phyloP scores from a whole-genome alignment of 2,329 filamentous ascomycete genomes.

The Xenoacremonium recifei region DNA sequence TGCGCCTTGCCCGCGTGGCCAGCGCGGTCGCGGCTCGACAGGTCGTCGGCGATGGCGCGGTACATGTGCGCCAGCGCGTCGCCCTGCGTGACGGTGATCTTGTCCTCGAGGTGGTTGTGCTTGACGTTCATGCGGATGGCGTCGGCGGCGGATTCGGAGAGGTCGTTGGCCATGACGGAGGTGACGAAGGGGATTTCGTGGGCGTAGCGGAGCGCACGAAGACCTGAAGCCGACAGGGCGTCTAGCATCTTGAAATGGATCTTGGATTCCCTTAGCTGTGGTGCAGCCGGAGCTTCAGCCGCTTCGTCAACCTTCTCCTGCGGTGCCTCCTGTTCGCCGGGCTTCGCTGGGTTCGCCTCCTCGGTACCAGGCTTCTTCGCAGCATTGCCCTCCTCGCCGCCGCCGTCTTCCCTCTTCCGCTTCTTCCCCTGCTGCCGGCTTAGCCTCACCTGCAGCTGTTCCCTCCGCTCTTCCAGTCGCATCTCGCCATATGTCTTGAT shows the following conservation, averaged over 20 bases:
- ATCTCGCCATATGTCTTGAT: slow-evolving; percentile 87
- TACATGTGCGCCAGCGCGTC: slow-evolving; percentile 96
- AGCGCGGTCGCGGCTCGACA: slow-evolving; percentile 40
- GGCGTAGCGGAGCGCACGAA: slow-evolving; percentile 87
- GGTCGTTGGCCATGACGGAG: slow-evolving; percentile 83
- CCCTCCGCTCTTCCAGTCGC: slow-evolving; percentile 43
- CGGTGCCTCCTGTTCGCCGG: slow-evolving; percentile 6
- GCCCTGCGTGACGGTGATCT: slow-evolving; percentile 70
- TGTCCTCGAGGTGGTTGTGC: slow-evolving; percentile 73
- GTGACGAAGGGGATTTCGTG: slow-evolving; percentile 86
- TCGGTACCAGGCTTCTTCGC: slow-evolving; percentile 11
- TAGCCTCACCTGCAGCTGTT: slow-evolving; percentile 40
- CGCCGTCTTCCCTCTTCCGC: slow-evolving; percentile 45
- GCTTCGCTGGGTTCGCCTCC: slow-evolving; percentile 1
- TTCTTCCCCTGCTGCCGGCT: slow-evolving; percentile 42
- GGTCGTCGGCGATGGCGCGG: slow-evolving; percentile 56
- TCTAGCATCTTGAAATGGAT: slow-evolving; percentile 81
- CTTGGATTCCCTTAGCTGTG: slow-evolving; percentile 28
- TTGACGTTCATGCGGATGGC: slow-evolving; percentile 82
- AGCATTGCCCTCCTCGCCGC: slow-evolving; percentile 24
- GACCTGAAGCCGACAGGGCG: slow-evolving; percentile 88
- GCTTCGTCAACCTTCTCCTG: neutral
- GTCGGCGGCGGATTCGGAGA: slow-evolving; percentile 72
- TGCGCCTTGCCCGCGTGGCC: slow-evolving; percentile 39
- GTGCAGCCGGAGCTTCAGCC: slow-evolving; percentile 13